phyloP scores from a whole-genome alignment of 2,329 filamentous ascomycete genomes.

The Colletotrichum noveboracense region DNA sequence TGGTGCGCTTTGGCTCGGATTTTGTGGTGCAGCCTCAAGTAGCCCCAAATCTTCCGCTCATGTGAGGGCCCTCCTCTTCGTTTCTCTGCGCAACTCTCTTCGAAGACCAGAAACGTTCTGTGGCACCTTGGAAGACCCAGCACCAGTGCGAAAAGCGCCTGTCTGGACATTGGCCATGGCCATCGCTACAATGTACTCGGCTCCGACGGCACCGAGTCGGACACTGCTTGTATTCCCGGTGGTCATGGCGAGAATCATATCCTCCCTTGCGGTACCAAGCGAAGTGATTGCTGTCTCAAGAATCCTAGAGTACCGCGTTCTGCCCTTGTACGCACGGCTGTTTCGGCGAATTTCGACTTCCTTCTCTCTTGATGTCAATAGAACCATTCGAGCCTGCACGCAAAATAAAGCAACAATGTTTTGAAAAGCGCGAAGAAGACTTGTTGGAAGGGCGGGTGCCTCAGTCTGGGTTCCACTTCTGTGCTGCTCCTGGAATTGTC shows the following conservation, averaged over 20 bases:
- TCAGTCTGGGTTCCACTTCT: no score
- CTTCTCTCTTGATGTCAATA: no score
- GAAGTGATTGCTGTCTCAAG: no score
- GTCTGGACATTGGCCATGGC: background rate
- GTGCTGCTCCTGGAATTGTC: no score
- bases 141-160: background rate
- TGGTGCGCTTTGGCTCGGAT: no score
- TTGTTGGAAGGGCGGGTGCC: no score
- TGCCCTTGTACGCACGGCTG: background rate
- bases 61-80: background rate
- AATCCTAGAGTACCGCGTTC: no score
- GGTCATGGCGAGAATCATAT: background rate
- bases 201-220: background rate
- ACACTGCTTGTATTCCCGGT: background rate
- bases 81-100: background rate
- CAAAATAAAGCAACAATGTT: no score
- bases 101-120: background rate
- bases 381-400: no score
- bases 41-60: background rate
- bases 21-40: rapidly evolving
- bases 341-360: background rate
- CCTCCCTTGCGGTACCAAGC: background rate
- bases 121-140: background rate
- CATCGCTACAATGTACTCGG: background rate
- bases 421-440: no score